Base-by-base conservation (phyloP, 441 rosid genomes). In the Brassica hybrid region DNA sequence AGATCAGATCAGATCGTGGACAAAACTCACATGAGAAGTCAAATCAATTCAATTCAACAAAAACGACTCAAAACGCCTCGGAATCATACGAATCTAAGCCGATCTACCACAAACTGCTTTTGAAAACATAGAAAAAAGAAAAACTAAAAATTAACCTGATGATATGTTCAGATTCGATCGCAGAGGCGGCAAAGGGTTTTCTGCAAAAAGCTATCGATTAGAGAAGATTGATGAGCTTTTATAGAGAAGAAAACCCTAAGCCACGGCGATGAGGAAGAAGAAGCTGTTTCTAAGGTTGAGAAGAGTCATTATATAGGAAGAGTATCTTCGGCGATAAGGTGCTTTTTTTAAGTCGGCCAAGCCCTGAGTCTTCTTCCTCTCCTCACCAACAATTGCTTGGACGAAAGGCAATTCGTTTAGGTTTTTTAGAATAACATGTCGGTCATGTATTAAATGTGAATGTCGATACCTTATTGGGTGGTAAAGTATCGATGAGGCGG, bases 341-440 rank as follows among this genome's bases (percentile, higher is more conserved):
- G 5, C 6, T 27, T 27, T 27, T 27, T 27, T 16, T 38, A 71
- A 85, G 90, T 86, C 90, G 92, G 92, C 86, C 76, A 75, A 77
- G 71, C 14, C 71, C 60, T 18, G 65, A 67, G 61, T 52, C 48
- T 75, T 52, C 48, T 75, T 74, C 71, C 58, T 48, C 54, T 59
- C 45, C 45, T 71, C 4, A 68, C 57, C 72, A 78, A 64, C 18
- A 66, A 56, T 86, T 86, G 41, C 90, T 86, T 89, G 89, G 80
- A 84, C 82, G 83, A 75, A 81, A 89, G 83, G 91, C 81, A 85
- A 88, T 65, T 80, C 79, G 10, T 5, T 61, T 17, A 34, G 73
- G 76, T 17, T 50, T 6, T 36, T 6, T 75, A 70, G 12, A 16
- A 0, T 12, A 3, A 75, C 83, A 0, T 0, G 70, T 0, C 66